Conservation (phyloP, 768 basidiomycete genomes). For the Lepiota venenata region DNA sequence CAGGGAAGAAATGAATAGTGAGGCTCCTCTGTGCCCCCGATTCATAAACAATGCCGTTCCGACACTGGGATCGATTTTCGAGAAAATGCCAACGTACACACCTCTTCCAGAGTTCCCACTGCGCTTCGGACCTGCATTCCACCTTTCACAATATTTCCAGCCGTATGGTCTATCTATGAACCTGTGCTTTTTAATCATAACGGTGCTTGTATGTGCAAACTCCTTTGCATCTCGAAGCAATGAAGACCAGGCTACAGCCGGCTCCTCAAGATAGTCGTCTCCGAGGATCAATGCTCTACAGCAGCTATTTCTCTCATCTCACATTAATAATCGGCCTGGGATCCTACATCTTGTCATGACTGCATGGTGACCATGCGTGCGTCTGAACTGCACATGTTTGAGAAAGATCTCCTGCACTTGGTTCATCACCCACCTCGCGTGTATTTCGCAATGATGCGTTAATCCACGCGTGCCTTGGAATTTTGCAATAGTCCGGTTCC, state of each 20-base stretch:
- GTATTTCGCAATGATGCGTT: conserved; percentile 21
- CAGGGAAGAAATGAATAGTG: no score
- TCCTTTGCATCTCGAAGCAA: conserved; percentile 1
- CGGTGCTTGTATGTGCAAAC: not conserved
- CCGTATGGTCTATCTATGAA: conserved; percentile 4
- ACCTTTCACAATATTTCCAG: not conserved
- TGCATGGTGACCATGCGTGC: conserved; percentile 26
- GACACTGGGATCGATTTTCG: not conserved
- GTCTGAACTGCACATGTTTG: conserved; percentile 19
- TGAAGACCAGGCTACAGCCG: not conserved
- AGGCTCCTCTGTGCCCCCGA: not conserved
- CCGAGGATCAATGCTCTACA: conserved; percentile 28
- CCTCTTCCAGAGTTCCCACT: not conserved
- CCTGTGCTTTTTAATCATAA: conserved; percentile 2
- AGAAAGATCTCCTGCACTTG: conserved; percentile 23
- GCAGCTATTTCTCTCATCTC: conserved; percentile 11
- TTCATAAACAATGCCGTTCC: not conserved
- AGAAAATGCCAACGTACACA: not conserved
- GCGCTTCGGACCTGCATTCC: not conserved
- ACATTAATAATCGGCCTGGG: conserved; percentile 17
- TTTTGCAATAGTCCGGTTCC: conserved; percentile 5
- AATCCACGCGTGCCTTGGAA: conserved; percentile 7
- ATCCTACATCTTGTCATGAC: conserved; percentile 20
- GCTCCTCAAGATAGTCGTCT: conserved; percentile 12
- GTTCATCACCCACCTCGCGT: conserved; percentile 19